A percentile compares a stretch with the other conserved stretches of the same genome.
Evolutionary conservation across 2,329 filamentous ascomycete species (phyloP).

Genomic region (Fusarium protoensiforme): DNA sequence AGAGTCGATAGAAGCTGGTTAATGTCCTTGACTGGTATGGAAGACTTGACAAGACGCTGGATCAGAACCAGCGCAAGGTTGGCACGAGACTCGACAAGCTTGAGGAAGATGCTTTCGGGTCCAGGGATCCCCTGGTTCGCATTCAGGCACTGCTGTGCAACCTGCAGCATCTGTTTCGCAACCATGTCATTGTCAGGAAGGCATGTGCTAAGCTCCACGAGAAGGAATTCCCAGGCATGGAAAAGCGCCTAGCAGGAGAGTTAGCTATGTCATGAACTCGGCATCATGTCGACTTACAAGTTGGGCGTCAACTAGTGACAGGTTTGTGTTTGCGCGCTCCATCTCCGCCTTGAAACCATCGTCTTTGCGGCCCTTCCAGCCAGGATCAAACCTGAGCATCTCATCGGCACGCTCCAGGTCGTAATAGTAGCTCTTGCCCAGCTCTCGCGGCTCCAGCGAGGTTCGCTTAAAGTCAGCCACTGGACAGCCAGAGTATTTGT

Average conservation of each 20-base stretch:
- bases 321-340: slow-evolving; percentile 86
- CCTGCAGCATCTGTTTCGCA: slow-evolving; percentile 76
- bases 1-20: slow-evolving; percentile 63
- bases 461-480: slow-evolving; percentile 87
- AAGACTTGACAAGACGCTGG: slow-evolving; percentile 77
- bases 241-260: slow-evolving; percentile 73
- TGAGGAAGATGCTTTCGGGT: slow-evolving; percentile 83
- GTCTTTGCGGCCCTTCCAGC: slow-evolving; percentile 76
- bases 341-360: slow-evolving; percentile 87
- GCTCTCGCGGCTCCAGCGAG: slow-evolving; percentile 68
- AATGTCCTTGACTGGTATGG: slow-evolving; percentile 61
- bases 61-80: slow-evolving; percentile 86
- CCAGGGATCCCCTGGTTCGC: slow-evolving; percentile 80
- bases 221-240: slow-evolving; percentile 88
- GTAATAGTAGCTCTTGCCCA: slow-evolving; percentile 87
- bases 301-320: slow-evolving; percentile 93
- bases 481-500: slow-evolving; percentile 78
- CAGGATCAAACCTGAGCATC: slow-evolving; percentile 80
- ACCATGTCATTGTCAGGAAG: slow-evolving; percentile 65
- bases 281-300: slow-evolving; percentile 66
- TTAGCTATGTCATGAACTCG: slow-evolving; percentile 44
- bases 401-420: slow-evolving; percentile 79
- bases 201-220: slow-evolving; percentile 81
- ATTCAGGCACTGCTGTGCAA: slow-evolving; percentile 80
- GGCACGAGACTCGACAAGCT: slow-evolving; percentile 79